Percentiles rank a stretch among this genome's conserved stretches.
These are phyloP conservation scores for Raffaelea ambrosiae DNA, from an alignment of 2,329 filamentous ascomycete species.

Conservation along the genomic window DNA sequence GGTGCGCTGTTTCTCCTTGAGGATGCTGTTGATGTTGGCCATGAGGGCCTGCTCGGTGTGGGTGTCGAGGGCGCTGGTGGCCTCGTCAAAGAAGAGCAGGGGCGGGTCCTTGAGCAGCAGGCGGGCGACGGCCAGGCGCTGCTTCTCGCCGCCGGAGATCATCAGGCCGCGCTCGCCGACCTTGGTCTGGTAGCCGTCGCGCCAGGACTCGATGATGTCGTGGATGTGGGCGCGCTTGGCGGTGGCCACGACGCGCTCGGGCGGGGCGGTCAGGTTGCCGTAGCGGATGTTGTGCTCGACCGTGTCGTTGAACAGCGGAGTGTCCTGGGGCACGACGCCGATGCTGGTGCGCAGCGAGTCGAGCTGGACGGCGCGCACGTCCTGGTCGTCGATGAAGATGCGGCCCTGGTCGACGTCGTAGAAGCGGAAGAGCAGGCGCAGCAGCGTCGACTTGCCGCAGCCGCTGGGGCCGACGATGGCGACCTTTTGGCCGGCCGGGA, in stretches of 20 bases:
- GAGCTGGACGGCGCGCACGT: conserved; percentile 73
- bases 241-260: conserved; percentile 65
- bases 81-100: conserved; percentile 25
- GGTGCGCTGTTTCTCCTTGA: conserved; percentile 80
- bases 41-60: conserved; percentile 87
- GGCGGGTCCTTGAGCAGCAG: conserved; percentile 29
- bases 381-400: conserved; percentile 88
- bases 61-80: conserved; percentile 17
- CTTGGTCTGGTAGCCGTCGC: conserved; percentile 82
- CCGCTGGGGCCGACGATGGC: conserved; percentile 92
- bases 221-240: conserved; percentile 79
- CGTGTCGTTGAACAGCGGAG: conserved; percentile 92
- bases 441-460: conserved; percentile 90
- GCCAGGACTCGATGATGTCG: conserved; percentile 69
- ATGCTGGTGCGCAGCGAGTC: conserved; percentile 79
- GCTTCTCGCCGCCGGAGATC: conserved; percentile 47
- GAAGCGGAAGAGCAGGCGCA: conserved; percentile 85
- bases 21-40: conserved; percentile 84
- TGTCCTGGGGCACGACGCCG: conserved; percentile 94
- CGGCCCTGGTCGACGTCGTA: conserved; percentile 82
- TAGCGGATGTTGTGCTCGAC: conserved; percentile 96
- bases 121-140: conserved; percentile 42
- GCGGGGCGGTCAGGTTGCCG: conserved; percentile 64
- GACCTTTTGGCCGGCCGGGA: conserved; percentile 92
- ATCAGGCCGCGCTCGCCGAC: conserved; percentile 48